These are phyloP conservation scores for Salvia miltiorrhiza DNA, from an alignment of 257 asterid species.

Conservation along the genomic window DNA sequence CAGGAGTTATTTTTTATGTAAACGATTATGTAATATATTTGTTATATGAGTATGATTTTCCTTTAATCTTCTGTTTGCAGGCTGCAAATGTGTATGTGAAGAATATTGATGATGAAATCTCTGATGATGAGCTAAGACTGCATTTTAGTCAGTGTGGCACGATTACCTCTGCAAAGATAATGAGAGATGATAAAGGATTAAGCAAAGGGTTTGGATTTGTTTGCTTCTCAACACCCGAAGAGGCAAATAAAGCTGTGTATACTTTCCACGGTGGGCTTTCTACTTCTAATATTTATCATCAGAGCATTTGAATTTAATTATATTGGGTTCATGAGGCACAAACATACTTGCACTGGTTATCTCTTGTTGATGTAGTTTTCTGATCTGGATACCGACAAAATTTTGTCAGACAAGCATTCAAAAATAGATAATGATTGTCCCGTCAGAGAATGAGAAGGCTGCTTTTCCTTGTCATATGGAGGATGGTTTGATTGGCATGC, in stretches of 20 bases:
- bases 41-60: neutral
- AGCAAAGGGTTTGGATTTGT: slow-evolving; percentile 91
- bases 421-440: slow-evolving; percentile 3
- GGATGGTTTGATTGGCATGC: neutral
- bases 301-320: neutral
- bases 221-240: slow-evolving; percentile 78
- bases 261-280: slow-evolving; percentile 45
- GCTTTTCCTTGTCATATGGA: neutral
- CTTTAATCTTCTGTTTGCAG: slow-evolving; percentile 33
- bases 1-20: slow-evolving; percentile 4
- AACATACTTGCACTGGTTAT: neutral
- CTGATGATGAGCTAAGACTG: slow-evolving; percentile 63
- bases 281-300: neutral
- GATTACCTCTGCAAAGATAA: slow-evolving; percentile 70
- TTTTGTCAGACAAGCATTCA: neutral
- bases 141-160: slow-evolving; percentile 68
- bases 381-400: neutral
- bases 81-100: slow-evolving; percentile 81
- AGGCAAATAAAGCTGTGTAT: slow-evolving; percentile 64
- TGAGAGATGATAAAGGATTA: slow-evolving; percentile 77
- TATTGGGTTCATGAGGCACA: slow-evolving; percentile 5
- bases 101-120: slow-evolving; percentile 65
- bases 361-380: neutral
- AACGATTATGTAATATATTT: neutral
- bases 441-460: neutral